Evolutionary conservation across 2,329 filamentous ascomycete species (phyloP).

Genomic region (Sporothrix globosa): DNA sequence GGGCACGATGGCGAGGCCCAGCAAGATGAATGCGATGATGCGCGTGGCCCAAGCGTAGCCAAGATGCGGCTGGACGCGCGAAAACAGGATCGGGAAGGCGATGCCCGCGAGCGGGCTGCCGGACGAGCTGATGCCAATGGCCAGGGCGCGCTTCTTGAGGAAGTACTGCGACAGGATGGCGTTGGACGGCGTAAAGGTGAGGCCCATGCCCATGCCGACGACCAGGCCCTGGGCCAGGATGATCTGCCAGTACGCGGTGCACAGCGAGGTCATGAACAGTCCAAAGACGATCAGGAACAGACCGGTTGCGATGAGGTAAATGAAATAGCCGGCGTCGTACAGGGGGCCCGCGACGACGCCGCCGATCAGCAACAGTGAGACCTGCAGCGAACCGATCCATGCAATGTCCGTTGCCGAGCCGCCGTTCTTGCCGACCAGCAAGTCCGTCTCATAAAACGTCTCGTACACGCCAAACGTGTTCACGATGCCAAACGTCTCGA

Average conservation of each 20-base stretch:
- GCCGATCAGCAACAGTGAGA: conserved; percentile 47
- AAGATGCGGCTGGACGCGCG: conserved; percentile 36
- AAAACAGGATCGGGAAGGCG: conserved; percentile 40
- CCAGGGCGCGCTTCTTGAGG: conserved; percentile 36
- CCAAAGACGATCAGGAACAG: conserved; percentile 58
- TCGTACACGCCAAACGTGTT: conserved; percentile 54
- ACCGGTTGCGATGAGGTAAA: conserved; percentile 53
- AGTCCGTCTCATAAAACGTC: conserved; percentile 48
- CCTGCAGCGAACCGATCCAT: conserved; percentile 51
- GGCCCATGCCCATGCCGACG: conserved; percentile 34
- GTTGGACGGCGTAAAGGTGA: conserved; percentile 36
- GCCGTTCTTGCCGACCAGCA: conserved; percentile 40
- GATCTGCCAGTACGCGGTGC: conserved; percentile 42
- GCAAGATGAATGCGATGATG: conserved; percentile 39
- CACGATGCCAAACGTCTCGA: conserved; percentile 48
- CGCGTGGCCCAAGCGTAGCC: conserved; percentile 42
- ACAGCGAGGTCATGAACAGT: conserved; percentile 61
- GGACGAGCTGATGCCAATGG: conserved; percentile 37
- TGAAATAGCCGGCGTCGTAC: conserved; percentile 60
- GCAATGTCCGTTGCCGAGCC: conserved; percentile 40
- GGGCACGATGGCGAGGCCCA: conserved; percentile 38
- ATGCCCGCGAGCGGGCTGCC: conserved; percentile 41
- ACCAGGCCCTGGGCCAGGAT: conserved; percentile 38
- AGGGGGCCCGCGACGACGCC: conserved; percentile 60
- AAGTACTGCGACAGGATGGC: conserved; percentile 37